Evolutionary conservation across 176 grass and related monocot genomes (phyloP), one percentile per base, ranked within the genome.

Genomic region (Microstegium vimineum): DNA sequence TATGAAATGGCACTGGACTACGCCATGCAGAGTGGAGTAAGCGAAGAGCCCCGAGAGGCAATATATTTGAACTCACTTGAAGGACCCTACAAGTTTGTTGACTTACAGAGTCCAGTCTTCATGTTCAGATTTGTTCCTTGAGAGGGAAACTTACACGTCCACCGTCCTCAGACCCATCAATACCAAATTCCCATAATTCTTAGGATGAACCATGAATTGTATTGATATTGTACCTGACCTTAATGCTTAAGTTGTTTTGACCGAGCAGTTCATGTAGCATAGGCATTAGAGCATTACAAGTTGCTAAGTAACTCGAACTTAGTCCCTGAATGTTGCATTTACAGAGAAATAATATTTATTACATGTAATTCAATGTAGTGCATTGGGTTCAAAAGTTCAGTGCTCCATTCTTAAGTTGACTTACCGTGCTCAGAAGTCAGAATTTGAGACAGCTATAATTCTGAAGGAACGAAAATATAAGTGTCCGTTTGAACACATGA

Each of bases 1-100:
- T 98, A 91, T 63, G 95, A 98, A 81, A 98, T 98, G 92, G 95
- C 92, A 5, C 57, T 98, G 73, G 95, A 94, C 72, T 98, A 98
- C 25, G 92, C 92, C 12, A 88, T 94, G 34, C 95, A 98, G 84
- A 94, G 89, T 28, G 92, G 95, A 69, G 92, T 87, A 18, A 93
- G 83, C 8, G 90, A 98, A 79, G 95, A 94, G 76, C 95, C 92
- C 8, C 89, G 92, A 7, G 92, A 98, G 86, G 92, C 76, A 46
- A 76, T 94, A 56, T 98, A 93, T 82, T 82, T 98, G 20, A 94
- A 85, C 79, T 93, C 90, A 5, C 92, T 98, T 5, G 90, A 93
- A 73, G 84, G 84, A 73, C 86, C 92, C 27, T 84, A 91, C 74
- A 84, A 91, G 51, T 98, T 67, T 89, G 51, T 78, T 1, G 92